These are phyloP conservation scores for Clarireedia paspali DNA, from an alignment of 2,329 filamentous ascomycete genomes.

Conservation along the genomic window DNA sequence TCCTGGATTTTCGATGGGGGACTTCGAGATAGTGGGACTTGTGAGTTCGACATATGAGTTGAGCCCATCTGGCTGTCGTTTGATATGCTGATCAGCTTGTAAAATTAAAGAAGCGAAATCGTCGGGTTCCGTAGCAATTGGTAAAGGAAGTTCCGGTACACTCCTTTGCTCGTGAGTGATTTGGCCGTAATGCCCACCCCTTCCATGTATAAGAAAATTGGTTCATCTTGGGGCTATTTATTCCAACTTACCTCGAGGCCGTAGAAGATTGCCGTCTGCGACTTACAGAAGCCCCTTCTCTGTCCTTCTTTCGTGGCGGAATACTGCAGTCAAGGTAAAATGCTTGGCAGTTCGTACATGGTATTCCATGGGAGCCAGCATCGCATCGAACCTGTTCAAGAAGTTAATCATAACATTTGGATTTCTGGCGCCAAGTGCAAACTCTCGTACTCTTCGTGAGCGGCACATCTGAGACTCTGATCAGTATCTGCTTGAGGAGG, in stretches of 20 bases:
- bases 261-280: slow-evolving; percentile 51
- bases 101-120: slow-evolving; percentile 77
- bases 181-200: not conserved
- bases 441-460: not conserved
- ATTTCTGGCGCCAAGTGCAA: not conserved
- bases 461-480: not conserved
- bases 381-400: slow-evolving; percentile 79
- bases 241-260: slow-evolving; percentile 2
- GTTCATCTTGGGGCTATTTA: not conserved
- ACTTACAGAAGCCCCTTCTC: slow-evolving; percentile 47
- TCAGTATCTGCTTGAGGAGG: not conserved
- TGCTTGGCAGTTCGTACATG: slow-evolving; percentile 97
- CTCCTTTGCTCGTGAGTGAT: slow-evolving; percentile 33
- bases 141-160: slow-evolving; percentile 29
- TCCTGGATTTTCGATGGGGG: slow-evolving; percentile 92
- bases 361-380: slow-evolving; percentile 88
- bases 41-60: slow-evolving; percentile 80
- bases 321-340: slow-evolving; percentile 98
- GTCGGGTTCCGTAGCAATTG: slow-evolving; percentile 53
- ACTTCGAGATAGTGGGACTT: slow-evolving; percentile 93
- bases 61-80: slow-evolving; percentile 65
- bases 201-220: not conserved
- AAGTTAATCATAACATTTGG: slow-evolving; percentile 9
- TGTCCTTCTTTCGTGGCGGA: slow-evolving; percentile 83
- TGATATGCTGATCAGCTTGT: slow-evolving; percentile 62